phyloP scores from a whole-genome alignment of 2,329 filamentous ascomycete species.

The Macroventuria anomochaeta region DNA sequence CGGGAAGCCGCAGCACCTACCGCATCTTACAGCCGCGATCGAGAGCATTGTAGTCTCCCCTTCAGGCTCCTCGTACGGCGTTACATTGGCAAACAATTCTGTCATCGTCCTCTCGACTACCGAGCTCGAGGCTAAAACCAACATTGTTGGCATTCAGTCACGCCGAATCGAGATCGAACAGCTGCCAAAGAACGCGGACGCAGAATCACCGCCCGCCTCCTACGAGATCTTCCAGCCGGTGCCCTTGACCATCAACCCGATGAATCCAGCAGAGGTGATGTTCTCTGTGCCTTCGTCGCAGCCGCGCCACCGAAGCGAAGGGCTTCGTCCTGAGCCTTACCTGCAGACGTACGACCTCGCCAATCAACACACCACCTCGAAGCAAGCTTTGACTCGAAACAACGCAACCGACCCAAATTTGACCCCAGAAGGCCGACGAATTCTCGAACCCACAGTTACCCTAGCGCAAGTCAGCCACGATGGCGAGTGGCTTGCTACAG shows the following conservation, averaged over 20 bases:
- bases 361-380: slow-evolving; percentile 76
- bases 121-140: slow-evolving; percentile 83
- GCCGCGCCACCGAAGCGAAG: slow-evolving; percentile 41
- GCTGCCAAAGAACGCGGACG: slow-evolving; percentile 30
- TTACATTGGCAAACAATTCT: slow-evolving; percentile 91
- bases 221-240: slow-evolving; percentile 35
- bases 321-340: slow-evolving; percentile 59
- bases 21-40: slow-evolving; percentile 86
- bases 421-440: slow-evolving; percentile 71
- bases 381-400: slow-evolving; percentile 87
- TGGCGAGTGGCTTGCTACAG: slow-evolving; percentile 87
- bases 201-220: slow-evolving; percentile 23
- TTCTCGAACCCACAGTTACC: slow-evolving; percentile 79
- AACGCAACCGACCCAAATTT: slow-evolving; percentile 83
- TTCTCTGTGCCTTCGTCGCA: slow-evolving; percentile 61
- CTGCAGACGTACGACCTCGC: slow-evolving; percentile 89
- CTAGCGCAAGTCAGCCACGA: slow-evolving; percentile 78
- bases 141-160: slow-evolving; percentile 81
- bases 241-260: slow-evolving; percentile 52
- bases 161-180: slow-evolving; percentile 40
- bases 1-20: slow-evolving; percentile 78
- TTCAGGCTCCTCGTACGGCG: slow-evolving; percentile 77
- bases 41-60: slow-evolving; percentile 85
- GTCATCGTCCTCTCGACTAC: slow-evolving; percentile 88
- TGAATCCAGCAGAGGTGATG: slow-evolving; percentile 50